A percentile compares a stretch with the other conserved stretches of the same genome.
Evolutionary conservation across 163 green algal genomes (phyloP).

Genomic region (Chlamydomonas reinhardtii): DNA sequence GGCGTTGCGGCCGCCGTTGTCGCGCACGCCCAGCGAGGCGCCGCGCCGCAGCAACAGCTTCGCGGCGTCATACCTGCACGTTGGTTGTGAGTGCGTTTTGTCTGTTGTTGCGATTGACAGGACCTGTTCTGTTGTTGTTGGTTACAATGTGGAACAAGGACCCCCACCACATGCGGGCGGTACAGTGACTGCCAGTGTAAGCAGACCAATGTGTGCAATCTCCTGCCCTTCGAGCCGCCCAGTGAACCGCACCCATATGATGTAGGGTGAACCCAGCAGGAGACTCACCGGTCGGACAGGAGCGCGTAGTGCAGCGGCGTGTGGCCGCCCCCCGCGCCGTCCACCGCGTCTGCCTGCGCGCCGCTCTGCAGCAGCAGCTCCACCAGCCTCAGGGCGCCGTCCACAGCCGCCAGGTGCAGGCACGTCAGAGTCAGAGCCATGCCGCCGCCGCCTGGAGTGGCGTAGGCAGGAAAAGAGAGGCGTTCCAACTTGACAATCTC

Average conservation of each 20-base stretch:
- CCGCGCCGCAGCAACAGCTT: constrained; percentile 45
- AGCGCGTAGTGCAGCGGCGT: constrained; percentile 45
- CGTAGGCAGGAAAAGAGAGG: neutral
- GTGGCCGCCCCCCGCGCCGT: constrained; percentile 21
- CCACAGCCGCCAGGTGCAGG: constrained; percentile 26
- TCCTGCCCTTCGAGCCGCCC: too few species aligned
- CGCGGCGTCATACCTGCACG: constrained; percentile 25
- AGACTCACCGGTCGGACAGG: constrained; percentile 23
- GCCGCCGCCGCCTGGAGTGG: neutral
- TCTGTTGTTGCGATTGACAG: too few species aligned
- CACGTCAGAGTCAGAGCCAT: constrained; percentile 15
- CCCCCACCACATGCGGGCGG: too few species aligned
- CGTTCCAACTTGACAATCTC: too few species aligned
- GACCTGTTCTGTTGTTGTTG: too few species aligned
- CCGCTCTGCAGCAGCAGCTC: constrained; percentile 47
- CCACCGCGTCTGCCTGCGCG: constrained; percentile 23
- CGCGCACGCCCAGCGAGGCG: constrained; percentile 5
- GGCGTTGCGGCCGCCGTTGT: constrained; percentile 3
- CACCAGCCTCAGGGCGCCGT: neutral
- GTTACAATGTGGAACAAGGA: too few species aligned
- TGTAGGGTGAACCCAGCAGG: too few species aligned
- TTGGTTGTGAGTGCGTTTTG: too few species aligned
- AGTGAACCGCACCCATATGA: too few species aligned
- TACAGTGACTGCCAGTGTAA: too few species aligned
- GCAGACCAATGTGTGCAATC: too few species aligned